These are phyloP conservation scores for Colletotrichum acutatum DNA, from an alignment of 2,329 filamentous ascomycete species.

Conservation along the genomic window DNA sequence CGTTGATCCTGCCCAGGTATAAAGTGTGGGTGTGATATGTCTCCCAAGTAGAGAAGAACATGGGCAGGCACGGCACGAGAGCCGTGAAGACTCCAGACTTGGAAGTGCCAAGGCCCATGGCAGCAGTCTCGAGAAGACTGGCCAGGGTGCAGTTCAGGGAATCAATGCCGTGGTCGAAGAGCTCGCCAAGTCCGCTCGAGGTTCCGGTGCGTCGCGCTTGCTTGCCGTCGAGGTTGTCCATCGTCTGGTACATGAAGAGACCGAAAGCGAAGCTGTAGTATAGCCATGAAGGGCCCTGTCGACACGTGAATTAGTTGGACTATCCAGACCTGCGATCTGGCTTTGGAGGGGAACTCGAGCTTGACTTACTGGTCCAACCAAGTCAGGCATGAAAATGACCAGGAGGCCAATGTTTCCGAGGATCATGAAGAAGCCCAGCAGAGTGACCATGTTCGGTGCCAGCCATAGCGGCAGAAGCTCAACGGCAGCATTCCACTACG, in stretches of 20 bases:
- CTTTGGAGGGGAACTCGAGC: not conserved
- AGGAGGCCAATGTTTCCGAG: conserved; percentile 81
- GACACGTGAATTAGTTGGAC: conserved; percentile 14
- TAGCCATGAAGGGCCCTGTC: conserved; percentile 85
- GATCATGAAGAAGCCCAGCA: conserved; percentile 95
- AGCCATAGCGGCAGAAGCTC: conserved; percentile 94
- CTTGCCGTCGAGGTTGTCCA: conserved; percentile 99
- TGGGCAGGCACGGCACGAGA: conserved; percentile 89
- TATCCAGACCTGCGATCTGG: conserved; percentile 17
- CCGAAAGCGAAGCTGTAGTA: conserved; percentile 97
- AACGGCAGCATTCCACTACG: conserved; percentile 96
- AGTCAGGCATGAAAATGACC: conserved; percentile 85
- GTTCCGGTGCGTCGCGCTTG: conserved; percentile 95
- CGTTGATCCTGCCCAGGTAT: conserved; percentile 96
- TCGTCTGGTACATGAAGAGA: conserved; percentile 98
- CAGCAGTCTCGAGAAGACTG: conserved; percentile 89
- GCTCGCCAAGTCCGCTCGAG: conserved; percentile 92
- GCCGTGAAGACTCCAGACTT: conserved; percentile 91
- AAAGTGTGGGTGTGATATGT: conserved; percentile 98
- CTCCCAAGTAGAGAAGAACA: conserved; percentile 99
- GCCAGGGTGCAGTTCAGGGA: conserved; percentile 96
- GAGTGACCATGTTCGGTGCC: conserved; percentile 96
- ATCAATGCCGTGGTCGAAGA: conserved; percentile 99
- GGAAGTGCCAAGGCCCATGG: conserved; percentile 89
- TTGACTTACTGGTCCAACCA: conserved; percentile 82